Percentiles rank a stretch among this genome's conserved stretches.
Evolutionary conservation across 306 rosid genomes (phyloP).

Genomic region (Malus asiatica): DNA sequence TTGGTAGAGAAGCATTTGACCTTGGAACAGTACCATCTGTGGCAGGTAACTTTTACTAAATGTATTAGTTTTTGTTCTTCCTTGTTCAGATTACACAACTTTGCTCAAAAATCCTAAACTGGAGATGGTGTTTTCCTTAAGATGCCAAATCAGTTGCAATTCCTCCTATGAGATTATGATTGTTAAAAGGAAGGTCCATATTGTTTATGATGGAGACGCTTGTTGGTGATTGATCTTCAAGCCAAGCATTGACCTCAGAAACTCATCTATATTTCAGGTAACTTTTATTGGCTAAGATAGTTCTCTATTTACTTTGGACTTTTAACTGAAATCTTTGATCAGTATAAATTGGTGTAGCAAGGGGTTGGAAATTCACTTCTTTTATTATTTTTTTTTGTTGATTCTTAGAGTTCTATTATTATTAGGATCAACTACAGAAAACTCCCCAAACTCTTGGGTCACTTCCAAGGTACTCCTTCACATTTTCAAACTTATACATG

Average conservation of each 20-base stretch:
- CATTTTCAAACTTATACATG: too few relatives aligned
- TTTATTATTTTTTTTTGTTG: too few relatives aligned
- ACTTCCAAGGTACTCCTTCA: too few relatives aligned
- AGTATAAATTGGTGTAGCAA: too few relatives aligned
- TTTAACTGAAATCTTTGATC: too few relatives aligned
- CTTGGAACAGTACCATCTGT: background rate
- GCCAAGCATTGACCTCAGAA: background rate
- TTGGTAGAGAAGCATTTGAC: background rate
- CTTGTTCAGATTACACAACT: background rate
- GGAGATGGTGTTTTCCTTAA: background rate
- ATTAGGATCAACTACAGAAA: too few relatives aligned
- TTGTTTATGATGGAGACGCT: background rate
- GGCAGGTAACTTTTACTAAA: background rate
- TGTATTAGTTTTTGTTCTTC: background rate
- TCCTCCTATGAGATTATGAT: background rate
- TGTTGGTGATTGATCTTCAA: background rate
- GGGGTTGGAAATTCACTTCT: too few relatives aligned
- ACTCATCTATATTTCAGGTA: too few relatives aligned
- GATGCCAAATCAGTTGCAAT: background rate
- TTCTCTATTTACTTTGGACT: too few relatives aligned
- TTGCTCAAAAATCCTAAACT: background rate
- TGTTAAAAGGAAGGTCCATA: background rate
- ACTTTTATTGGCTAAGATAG: too few relatives aligned
- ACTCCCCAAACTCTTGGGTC: too few relatives aligned
- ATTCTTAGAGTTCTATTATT: too few relatives aligned